phyloP scores from a whole-genome alignment of 164 flowering plant species.

The Magnolia sinica region DNA sequence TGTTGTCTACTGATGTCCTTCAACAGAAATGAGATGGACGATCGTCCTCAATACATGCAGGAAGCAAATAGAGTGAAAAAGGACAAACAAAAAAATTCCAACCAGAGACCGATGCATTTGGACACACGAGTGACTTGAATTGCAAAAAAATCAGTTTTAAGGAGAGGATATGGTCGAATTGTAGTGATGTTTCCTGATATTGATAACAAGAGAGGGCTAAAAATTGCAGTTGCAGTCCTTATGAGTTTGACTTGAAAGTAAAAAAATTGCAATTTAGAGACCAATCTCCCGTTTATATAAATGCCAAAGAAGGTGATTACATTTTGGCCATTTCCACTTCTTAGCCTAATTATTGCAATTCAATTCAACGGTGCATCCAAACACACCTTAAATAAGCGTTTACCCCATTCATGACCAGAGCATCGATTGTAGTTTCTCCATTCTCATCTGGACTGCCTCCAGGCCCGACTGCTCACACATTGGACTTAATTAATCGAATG shows the following conservation, averaged over 20 bases:
- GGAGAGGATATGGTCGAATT: not conserved
- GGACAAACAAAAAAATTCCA: not conserved
- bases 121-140: not conserved
- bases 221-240: not conserved
- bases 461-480: constrained; percentile 72
- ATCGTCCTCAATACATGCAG: not conserved
- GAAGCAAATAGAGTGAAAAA: not conserved
- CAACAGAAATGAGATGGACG: constrained; percentile 20
- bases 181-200: not conserved
- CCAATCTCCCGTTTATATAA: no score
- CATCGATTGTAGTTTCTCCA: constrained; percentile 95
- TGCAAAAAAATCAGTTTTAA: not conserved
- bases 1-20: constrained; percentile 70
- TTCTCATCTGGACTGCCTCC: constrained; percentile 99
- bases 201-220: not conserved
- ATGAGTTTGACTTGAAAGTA: not conserved
- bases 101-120: not conserved
- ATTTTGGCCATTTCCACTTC: not conserved
- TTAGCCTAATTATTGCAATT: not conserved
- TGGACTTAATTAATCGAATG: constrained; percentile 7
- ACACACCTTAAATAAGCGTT: not conserved
- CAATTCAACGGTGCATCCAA: not conserved
- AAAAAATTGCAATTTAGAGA: no score
- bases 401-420: constrained; percentile 97
- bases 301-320: no score